A percentile compares a stretch with the other conserved stretches of the same genome.
These are phyloP conservation scores for Aspergillus vadensis DNA, from an alignment of 2,329 filamentous ascomycete species.

Conservation along the genomic window DNA sequence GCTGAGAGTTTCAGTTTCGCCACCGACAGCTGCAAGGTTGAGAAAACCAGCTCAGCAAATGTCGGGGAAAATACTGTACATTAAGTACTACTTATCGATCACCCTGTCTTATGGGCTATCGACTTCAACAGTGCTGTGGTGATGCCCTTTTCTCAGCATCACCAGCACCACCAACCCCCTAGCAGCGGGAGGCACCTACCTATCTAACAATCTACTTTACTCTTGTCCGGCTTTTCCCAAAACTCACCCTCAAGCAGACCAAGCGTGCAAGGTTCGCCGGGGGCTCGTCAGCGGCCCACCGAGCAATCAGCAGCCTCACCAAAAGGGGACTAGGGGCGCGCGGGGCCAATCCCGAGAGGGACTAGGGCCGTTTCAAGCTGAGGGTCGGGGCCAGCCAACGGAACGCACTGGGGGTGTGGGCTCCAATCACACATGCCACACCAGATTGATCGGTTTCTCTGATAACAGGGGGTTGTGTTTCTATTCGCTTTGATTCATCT, in stretches of 20 bases:
- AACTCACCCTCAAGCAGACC: neutral
- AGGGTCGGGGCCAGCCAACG: constrained; percentile 17
- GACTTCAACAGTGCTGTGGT: no score
- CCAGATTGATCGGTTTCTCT: constrained; percentile 12
- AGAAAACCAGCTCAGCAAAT: neutral
- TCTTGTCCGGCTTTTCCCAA: neutral
- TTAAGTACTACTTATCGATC: no score
- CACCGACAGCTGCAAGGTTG: neutral
- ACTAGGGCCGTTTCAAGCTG: constrained; percentile 24
- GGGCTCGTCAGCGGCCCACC: constrained; percentile 20
- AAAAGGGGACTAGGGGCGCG: constrained; percentile 8
- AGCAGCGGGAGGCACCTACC: neutral
- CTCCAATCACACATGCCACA: constrained; percentile 7
- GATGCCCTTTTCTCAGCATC: no score
- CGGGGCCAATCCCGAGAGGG: constrained; percentile 14
- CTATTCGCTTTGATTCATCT: constrained; percentile 13
- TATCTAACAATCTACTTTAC: neutral
- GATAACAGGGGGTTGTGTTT: constrained; percentile 20
- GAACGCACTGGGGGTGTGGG: constrained; percentile 11
- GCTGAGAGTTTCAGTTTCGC: neutral
- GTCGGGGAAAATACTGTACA: neutral
- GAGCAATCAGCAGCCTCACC: constrained; percentile 12
- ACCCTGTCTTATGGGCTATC: no score
- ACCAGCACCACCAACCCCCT: no score
- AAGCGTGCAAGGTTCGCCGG: constrained; percentile 13